A percentile compares a stretch with the other conserved stretches of the same genome.
Conservation (phyloP, 371 early-diverging fungal genomes). For the Enteropsectra breve region DNA sequence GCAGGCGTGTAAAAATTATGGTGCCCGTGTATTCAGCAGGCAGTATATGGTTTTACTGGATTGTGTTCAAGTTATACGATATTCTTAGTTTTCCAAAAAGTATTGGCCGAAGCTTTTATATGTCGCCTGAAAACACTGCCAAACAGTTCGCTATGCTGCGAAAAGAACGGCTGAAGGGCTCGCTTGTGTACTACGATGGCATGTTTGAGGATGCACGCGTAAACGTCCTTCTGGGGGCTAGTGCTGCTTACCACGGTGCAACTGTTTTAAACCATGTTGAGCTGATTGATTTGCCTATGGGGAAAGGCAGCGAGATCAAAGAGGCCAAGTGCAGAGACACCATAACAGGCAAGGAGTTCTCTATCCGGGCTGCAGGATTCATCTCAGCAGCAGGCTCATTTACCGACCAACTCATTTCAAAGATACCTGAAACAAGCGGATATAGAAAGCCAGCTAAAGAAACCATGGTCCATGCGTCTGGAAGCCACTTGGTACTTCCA, state of each 20-base stretch:
- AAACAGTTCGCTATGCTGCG: conserved; percentile 87
- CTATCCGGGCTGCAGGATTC: conserved; percentile 76
- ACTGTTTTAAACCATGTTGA: conserved; percentile 84
- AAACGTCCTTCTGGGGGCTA: conserved; percentile 85
- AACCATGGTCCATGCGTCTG: conserved; percentile 84
- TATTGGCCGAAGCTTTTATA: conserved; percentile 73
- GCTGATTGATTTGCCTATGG: conserved; percentile 70
- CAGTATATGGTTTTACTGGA: conserved; percentile 89
- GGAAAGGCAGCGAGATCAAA: conserved; percentile 64
- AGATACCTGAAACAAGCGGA: conserved; percentile 67
- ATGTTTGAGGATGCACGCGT: conserved; percentile 91
- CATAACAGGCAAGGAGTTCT: conserved; percentile 75
- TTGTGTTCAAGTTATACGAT: conserved; percentile 86
- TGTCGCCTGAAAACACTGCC: conserved; percentile 72
- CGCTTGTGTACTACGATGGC: conserved; percentile 92
- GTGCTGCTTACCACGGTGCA: conserved; percentile 82
- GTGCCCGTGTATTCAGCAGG: conserved; percentile 83
- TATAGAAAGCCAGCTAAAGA: too few species aligned
- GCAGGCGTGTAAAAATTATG: conserved; percentile 82
- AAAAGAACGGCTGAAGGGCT: conserved; percentile 74
- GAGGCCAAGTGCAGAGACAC: conserved; percentile 75
- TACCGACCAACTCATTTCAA: conserved; percentile 69
- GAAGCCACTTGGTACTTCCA: conserved; percentile 86
- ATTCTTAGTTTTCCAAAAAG: conserved; percentile 76
- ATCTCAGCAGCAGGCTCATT: conserved; percentile 80